Evolutionary conservation across 148 eudicot species (phyloP).

Genomic region (Polygonum maritimum): DNA sequence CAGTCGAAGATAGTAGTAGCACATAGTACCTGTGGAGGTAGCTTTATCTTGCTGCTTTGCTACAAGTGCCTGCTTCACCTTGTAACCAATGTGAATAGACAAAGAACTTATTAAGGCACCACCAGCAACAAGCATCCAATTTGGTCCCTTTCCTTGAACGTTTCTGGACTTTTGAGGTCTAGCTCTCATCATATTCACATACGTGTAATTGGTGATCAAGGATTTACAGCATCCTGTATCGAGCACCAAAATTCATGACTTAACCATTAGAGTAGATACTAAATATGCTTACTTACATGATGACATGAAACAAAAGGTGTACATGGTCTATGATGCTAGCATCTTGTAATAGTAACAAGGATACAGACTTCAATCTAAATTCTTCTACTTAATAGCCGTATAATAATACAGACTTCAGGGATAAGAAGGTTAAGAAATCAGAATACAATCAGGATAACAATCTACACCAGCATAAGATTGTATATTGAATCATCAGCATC

Average conservation of each 20-base stretch:
- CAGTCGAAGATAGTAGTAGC: not conserved
- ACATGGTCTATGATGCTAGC: not conserved
- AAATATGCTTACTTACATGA: not conserved
- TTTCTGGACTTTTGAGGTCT: conserved; percentile 11
- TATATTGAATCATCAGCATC: not conserved
- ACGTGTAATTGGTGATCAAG: not conserved
- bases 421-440: not conserved
- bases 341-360: not conserved
- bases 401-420: not conserved
- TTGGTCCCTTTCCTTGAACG: conserved; percentile 7
- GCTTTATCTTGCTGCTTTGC: conserved; percentile 5
- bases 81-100: conserved; percentile 13
- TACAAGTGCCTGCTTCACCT: conserved; percentile 7
- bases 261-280: not conserved
- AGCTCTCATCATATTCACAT: conserved; percentile 7
- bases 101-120: conserved; percentile 10
- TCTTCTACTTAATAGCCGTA: not conserved
- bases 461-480: not conserved
- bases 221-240: not conserved
- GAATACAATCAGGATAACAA: not conserved
- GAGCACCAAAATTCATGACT: not conserved
- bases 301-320: not conserved
- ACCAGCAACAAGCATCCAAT: conserved; percentile 11
- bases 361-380: not conserved
- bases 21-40: not conserved